These are phyloP conservation scores for Grigorovia jiainica DNA, from an alignment of 805 yeast species.

Conservation along the genomic window DNA sequence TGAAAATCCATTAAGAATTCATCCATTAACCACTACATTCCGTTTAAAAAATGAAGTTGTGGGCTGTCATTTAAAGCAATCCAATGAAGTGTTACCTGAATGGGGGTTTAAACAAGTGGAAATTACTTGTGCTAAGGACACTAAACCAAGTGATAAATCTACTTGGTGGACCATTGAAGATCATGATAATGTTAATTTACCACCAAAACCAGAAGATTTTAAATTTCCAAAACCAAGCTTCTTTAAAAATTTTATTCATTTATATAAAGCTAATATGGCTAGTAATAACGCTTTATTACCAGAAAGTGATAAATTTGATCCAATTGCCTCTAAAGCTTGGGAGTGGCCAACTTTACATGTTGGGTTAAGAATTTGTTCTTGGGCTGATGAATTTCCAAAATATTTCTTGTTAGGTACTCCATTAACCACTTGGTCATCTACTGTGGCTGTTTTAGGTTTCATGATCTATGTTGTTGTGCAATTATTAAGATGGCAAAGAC, in stretches of 20 bases:
- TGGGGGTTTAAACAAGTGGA: conserved; percentile 87
- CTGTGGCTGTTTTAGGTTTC: conserved; percentile 50
- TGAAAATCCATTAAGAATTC: conserved; percentile 45
- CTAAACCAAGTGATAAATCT: conserved; percentile 67
- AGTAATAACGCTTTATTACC: conserved; percentile 80
- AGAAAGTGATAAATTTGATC: conserved; percentile 64
- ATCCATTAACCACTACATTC: conserved; percentile 69
- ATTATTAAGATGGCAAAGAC: conserved; percentile 77
- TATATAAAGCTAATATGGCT: conserved; percentile 87
- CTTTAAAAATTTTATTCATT: conserved; percentile 63
- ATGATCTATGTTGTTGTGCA: conserved; percentile 37
- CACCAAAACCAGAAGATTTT: conserved; percentile 36
- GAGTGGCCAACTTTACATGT: conserved; percentile 75
- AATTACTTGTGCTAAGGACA: conserved; percentile 54
- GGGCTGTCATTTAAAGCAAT: conserved; percentile 71
- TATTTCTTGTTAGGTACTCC: conserved; percentile 72
- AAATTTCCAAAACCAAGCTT: conserved; percentile 63
- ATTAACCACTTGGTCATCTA: conserved; percentile 68
- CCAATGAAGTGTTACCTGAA: conserved; percentile 58
- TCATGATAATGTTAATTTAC: conserved; percentile 53
- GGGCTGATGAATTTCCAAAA: conserved; percentile 56
- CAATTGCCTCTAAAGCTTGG: conserved; percentile 70
- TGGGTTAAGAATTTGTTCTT: conserved; percentile 72
- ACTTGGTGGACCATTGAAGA: conserved; percentile 86
- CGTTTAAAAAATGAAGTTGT: conserved; percentile 53